Conservation (phyloP, 352 stramenopile species). For the Globisporangium spiculum region DNA sequence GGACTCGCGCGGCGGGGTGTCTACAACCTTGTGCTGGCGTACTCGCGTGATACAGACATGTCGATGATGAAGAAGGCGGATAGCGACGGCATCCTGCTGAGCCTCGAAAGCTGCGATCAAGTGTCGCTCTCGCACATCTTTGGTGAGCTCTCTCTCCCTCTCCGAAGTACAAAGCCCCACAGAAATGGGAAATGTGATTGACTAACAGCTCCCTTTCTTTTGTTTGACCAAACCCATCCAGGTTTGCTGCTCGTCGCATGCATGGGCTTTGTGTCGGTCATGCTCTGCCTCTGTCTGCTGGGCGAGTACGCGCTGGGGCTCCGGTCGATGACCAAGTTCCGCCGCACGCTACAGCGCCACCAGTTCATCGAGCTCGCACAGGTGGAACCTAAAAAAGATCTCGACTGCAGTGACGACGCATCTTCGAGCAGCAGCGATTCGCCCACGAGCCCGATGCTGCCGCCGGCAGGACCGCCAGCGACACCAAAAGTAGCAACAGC, state of each 20-base stretch:
- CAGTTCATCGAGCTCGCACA: conserved; percentile 40
- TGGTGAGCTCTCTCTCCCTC: conserved; percentile 16
- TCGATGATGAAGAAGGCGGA: conserved; percentile 7
- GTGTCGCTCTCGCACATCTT: conserved; percentile 37
- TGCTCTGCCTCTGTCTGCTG: conserved; percentile 41
- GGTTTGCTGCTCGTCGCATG: conserved; percentile 36
- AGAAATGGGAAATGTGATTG: too few species aligned
- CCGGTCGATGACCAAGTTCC: conserved; percentile 38
- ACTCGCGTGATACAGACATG: conserved; percentile 14
- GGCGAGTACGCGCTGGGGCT: conserved; percentile 45
- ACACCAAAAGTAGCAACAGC: not conserved
- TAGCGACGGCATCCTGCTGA: conserved; percentile 19
- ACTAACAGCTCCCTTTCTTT: not conserved
- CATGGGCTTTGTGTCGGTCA: conserved; percentile 41
- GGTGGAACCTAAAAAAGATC: conserved; percentile 24
- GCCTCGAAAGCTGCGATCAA: conserved; percentile 41
- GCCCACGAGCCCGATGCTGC: not conserved
- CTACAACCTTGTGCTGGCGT: conserved; percentile 47
- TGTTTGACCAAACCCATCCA: conserved; percentile 6
- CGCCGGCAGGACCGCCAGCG: not conserved
- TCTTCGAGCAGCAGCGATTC: not conserved
- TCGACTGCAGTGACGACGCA: not conserved
- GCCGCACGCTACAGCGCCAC: conserved; percentile 22
- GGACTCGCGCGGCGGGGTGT: conserved; percentile 32
- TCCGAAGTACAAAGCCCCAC: too few species aligned